Base-by-base conservation (phyloP, 805 yeast genomes). In the Metschnikowia continentalis region DNA sequence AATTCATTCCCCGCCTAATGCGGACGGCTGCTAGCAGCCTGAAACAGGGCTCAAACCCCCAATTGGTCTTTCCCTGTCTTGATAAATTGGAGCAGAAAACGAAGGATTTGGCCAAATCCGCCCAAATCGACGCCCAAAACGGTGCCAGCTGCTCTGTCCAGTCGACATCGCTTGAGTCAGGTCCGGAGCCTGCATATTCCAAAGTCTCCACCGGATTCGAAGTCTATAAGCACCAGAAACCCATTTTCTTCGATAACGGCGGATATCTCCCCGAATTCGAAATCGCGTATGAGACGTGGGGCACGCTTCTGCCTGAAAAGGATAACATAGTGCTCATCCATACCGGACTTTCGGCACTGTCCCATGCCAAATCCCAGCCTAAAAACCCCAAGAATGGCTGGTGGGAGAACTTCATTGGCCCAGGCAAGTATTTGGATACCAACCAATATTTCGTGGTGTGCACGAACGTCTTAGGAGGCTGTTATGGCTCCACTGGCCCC, bases 351-450 rank as follows among this genome's bases (percentile, higher is more conserved):
- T 88, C 96, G 0, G 97, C 97, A 0, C 88, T 96, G 0, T 88
- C 96, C 2, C 97, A 91, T 71, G 97, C 97, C 8, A 86, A 81
- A 61, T 88, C 96, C 2, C 94, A 88, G 53, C 71, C 74, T 0
- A 72, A 78, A 32, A 90, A 90, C 65, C 65, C 80, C 5, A 79
- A 80, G 54, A 81, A 83, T 5, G 97, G 97, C 14, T 91, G 97
- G 97, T 91, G 97, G 97, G 97, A 91, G 63, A 78, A 82, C 51
- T 90, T 90, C 68, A 89, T 91, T 47, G 97, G 97, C 0, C 88
- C 96, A 1, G 90, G 84, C 1, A 76, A 75, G 54, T 82, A 86
- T 55, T 65, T 91, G 47, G 97, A 91, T 63, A 90, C 97, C 0
- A 69, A 86, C 60, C 85, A 84, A 65, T 89, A 78, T 68, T 89